Evolutionary conservation across 192 early-diverging fungal genomes (phyloP).

Genomic region (Podila horticola): DNA sequence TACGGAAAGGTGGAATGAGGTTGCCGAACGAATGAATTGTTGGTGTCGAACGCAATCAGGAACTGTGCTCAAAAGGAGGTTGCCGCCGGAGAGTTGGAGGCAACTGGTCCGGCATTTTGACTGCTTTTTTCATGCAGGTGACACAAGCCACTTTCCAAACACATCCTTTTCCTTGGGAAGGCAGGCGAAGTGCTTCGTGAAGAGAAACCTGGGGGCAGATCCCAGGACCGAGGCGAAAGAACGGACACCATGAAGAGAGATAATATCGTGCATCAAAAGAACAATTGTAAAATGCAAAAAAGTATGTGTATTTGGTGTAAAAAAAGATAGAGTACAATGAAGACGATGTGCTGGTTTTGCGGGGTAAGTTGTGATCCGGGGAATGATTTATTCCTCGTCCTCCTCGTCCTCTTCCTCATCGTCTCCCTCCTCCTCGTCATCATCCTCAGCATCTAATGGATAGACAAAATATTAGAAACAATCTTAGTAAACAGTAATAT

Average conservation of each 20-base stretch:
- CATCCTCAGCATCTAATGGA: constrained; percentile 16
- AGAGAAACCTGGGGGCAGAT: too few relatives aligned
- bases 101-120: too few relatives aligned
- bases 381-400: constrained; percentile 1
- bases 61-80: not conserved
- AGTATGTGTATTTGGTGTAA: constrained; percentile 1
- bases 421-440: constrained; percentile 23
- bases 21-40: too few relatives aligned
- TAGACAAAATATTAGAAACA: not conserved
- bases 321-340: constrained; percentile 12
- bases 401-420: constrained; percentile 14
- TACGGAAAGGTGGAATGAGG: not conserved
- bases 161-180: too few relatives aligned
- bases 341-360: not conserved
- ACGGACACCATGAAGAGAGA: too few relatives aligned
- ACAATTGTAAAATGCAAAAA: not conserved
- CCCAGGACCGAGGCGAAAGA: too few relatives aligned
- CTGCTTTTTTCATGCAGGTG: too few relatives aligned
- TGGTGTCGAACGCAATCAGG: too few relatives aligned
- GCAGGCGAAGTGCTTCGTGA: too few relatives aligned
- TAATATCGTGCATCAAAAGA: too few relatives aligned
- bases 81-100: not conserved
- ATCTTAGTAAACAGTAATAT: not conserved
- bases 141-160: too few relatives aligned
- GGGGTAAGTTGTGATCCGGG: too few relatives aligned